Base-by-base conservation (phyloP, 768 basidiomycete species). In the Boletellus ananiceps region DNA sequence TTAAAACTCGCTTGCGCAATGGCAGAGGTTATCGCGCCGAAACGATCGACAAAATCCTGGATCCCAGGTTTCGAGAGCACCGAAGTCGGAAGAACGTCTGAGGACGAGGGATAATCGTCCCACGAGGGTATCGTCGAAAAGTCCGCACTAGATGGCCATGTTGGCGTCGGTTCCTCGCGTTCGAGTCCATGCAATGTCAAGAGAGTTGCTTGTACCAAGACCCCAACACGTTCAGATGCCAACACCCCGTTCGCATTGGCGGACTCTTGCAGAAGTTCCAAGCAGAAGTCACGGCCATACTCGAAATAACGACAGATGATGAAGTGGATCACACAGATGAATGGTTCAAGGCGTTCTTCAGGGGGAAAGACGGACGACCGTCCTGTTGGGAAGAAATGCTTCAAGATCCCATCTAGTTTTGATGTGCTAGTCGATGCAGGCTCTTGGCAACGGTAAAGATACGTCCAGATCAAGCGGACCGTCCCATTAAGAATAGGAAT, bases 401-500 rank as follows among this genome's bases (percentile, higher is more conserved):
- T 89, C 43, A 89, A 61, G 34, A 94, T 60, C 0, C 68, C 70
- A 53, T 96, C 93, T 35, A 97, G 68, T 60, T 86, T 91, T 25
- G 81, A 70, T n/a, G 83, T 81, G n/a, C 82, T 83, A 3, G 88
- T 85, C 0, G 93, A 88, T 2, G 81, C 71, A 5, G 87, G 78
- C 66, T 97, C 94, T 55, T 86, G 83, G 61, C 92, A 94, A 14
- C 94, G 85, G 62, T 91, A 94, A n/a, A 96, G 74, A 66, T 96
- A 97, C 2, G 93, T 90, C 94, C 93, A 97, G 31, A 93, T 70
- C 36, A 96, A 68, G 8, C 94, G 83, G 54, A 92, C 64, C 48
- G 88, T 79, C 12, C 89, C 88, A 56, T 93, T 94, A 71, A 94
- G 74, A 18, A 90, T 78, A 2, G 81, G 75, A 0, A 79, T 71